A percentile compares a stretch with the other conserved stretches of the same genome.
phyloP scores from a whole-genome alignment of 352 stramenopile species.

The Pythium pyrilobum region DNA sequence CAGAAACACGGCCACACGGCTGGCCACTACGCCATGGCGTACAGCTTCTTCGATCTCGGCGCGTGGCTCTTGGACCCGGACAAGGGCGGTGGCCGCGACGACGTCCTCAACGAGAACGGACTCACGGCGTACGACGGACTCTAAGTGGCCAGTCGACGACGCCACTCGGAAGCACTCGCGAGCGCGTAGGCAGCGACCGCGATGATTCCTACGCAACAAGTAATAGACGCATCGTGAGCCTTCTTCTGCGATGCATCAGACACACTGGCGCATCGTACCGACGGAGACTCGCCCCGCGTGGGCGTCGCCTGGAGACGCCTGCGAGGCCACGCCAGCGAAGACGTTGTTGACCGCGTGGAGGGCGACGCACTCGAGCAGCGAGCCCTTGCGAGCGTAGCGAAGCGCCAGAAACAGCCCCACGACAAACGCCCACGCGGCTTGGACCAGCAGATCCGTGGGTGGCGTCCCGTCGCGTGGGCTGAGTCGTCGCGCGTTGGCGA shows the following conservation, averaged over 20 bases:
- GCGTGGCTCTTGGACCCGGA: constrained; percentile 88
- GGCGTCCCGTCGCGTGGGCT: background rate
- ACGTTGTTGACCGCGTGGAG: constrained; percentile 60
- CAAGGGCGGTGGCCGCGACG: constrained; percentile 77
- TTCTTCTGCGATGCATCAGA: no score
- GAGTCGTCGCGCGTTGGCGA: constrained; percentile 25
- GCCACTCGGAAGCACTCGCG: background rate
- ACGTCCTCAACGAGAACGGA: constrained; percentile 89
- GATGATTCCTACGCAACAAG: background rate
- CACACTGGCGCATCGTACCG: background rate
- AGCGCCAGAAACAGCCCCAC: constrained; percentile 47
- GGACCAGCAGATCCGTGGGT: constrained; percentile 24
- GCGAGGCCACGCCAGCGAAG: constrained; percentile 25
- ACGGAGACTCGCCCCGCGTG: background rate
- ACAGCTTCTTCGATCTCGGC: constrained; percentile 88
- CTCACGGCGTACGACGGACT: constrained; percentile 92
- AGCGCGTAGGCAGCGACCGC: background rate
- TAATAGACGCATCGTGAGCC: no score
- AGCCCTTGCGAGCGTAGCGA: constrained; percentile 27
- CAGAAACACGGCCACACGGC: constrained; percentile 87
- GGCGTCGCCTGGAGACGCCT: constrained; percentile 11
- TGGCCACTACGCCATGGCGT: constrained; percentile 92
- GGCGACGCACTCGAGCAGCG: constrained; percentile 44
- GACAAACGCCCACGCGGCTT: constrained; percentile 35
- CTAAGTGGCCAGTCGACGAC: background rate